A percentile compares a stretch with the other conserved stretches of the same genome.
Conservation (phyloP, 129 eudicot genomes). For the Centrapalus pauciflorus region DNA sequence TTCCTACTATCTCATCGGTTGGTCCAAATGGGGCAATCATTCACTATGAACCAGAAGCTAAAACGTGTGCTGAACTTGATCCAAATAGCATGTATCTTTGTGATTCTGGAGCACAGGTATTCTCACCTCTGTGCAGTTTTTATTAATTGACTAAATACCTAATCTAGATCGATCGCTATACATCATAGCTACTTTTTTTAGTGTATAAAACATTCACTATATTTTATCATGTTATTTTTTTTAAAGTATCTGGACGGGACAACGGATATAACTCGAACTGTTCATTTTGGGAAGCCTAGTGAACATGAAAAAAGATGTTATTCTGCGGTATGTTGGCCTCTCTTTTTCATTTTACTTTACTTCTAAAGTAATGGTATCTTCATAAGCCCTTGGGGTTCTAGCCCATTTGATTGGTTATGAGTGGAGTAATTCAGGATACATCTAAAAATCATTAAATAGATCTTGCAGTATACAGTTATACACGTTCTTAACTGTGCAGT, state of each 20-base stretch:
- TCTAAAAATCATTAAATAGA: background rate
- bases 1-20: conserved; percentile 96
- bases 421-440: background rate
- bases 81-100: conserved; percentile 82
- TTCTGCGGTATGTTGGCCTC: conserved; percentile 65
- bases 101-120: conserved; percentile 99
- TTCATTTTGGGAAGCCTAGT: conserved; percentile 91
- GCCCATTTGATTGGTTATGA: background rate
- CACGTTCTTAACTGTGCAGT: background rate
- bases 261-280: conserved; percentile 96
- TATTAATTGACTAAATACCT: background rate
- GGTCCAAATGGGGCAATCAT: conserved; percentile 96
- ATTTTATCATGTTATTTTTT: conserved; percentile 19
- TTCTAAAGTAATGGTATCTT: no score
- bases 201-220: background rate
- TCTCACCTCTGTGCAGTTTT: background rate
- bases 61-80: conserved; percentile 91
- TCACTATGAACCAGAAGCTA: conserved; percentile 72
- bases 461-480: background rate
- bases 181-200: background rate
- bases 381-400: background rate
- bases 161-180: background rate
- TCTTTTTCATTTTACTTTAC: background rate
- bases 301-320: conserved; percentile 92
- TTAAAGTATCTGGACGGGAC: conserved; percentile 89